Evolutionary conservation across 1,284 basidiomycete genomes (phyloP).

Genomic region (Cutaneotrichosporon curvatum): DNA sequence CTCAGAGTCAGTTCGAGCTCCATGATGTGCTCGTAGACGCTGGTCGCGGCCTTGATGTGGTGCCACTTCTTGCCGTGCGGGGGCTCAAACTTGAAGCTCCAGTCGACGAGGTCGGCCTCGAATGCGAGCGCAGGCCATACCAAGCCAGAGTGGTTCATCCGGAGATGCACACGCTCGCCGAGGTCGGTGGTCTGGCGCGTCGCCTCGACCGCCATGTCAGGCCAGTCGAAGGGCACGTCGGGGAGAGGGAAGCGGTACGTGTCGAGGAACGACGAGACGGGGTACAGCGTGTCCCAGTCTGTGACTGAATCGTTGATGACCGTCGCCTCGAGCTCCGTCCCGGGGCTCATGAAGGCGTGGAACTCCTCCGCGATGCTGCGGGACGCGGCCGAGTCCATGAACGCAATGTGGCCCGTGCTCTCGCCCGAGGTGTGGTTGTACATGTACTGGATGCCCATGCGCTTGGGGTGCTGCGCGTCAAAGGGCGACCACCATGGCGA

Average conservation of each 20-base stretch:
- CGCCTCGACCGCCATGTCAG: constrained; percentile 19
- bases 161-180: constrained; percentile 61
- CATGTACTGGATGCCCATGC: constrained; percentile 74
- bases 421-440: constrained; percentile 74
- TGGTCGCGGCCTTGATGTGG: constrained; percentile 64
- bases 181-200: constrained; percentile 48
- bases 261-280: constrained; percentile 56
- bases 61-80: constrained; percentile 70
- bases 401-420: constrained; percentile 72
- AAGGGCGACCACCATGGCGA: constrained; percentile 58
- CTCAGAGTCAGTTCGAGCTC: constrained; percentile 33
- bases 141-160: constrained; percentile 66
- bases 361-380: constrained; percentile 58
- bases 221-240: constrained; percentile 47
- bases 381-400: constrained; percentile 54
- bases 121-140: constrained; percentile 68
- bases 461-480: constrained; percentile 78
- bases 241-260: constrained; percentile 31
- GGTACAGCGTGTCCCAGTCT: constrained; percentile 83
- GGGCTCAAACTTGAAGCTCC: constrained; percentile 71
- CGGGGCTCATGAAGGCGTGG: constrained; percentile 53
- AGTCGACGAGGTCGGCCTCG: constrained; percentile 79
- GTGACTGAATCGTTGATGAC: constrained; percentile 39
- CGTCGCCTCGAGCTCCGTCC: constrained; percentile 21
- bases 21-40: constrained; percentile 29